Percentiles rank a stretch among this genome's conserved stretches.
phyloP scores from a whole-genome alignment of 208 protist species.

The Balamuthia mandrillaris region DNA sequence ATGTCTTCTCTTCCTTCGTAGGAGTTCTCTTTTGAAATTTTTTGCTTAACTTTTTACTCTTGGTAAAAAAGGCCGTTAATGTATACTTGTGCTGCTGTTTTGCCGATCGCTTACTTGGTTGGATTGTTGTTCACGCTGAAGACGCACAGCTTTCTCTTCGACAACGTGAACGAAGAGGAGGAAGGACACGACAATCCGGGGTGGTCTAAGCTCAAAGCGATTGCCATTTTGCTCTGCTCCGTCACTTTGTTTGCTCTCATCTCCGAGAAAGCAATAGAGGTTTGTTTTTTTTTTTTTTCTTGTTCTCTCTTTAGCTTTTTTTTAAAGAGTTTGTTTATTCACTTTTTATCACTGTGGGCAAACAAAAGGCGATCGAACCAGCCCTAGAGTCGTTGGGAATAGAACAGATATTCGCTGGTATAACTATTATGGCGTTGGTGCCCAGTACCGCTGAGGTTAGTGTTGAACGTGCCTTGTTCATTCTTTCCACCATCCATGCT shows the following conservation, averaged over 20 bases:
- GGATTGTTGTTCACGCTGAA: slow-evolving; percentile 74
- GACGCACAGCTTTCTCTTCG: slow-evolving; percentile 64
- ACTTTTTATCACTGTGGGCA: neutral
- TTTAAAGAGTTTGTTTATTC: neutral
- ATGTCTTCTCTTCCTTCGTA: neutral
- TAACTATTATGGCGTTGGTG: slow-evolving; percentile 67
- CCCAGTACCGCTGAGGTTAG: slow-evolving; percentile 58
- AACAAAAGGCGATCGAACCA: slow-evolving; percentile 43
- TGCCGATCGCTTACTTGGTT: slow-evolving; percentile 63
- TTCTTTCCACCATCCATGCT: neutral
- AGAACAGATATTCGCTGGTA: slow-evolving; percentile 56
- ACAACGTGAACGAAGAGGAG: slow-evolving; percentile 39
- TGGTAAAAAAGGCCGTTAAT: no score
- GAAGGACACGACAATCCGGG: neutral
- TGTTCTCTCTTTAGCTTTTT: neutral
- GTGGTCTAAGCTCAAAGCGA: slow-evolving; percentile 49
- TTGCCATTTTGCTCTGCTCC: slow-evolving; percentile 46
- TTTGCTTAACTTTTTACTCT: no score
- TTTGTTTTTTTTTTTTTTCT: slow-evolving; percentile 27
- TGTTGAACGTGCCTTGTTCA: neutral
- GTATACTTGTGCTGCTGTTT: slow-evolving; percentile 48
- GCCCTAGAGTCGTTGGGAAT: slow-evolving; percentile 53
- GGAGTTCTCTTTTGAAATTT: no score
- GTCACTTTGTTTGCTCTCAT: slow-evolving; percentile 52
- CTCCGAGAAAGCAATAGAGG: slow-evolving; percentile 5